These are phyloP conservation scores for Septoria petroselini DNA, from an alignment of 2,329 filamentous ascomycete genomes.

Conservation along the genomic window DNA sequence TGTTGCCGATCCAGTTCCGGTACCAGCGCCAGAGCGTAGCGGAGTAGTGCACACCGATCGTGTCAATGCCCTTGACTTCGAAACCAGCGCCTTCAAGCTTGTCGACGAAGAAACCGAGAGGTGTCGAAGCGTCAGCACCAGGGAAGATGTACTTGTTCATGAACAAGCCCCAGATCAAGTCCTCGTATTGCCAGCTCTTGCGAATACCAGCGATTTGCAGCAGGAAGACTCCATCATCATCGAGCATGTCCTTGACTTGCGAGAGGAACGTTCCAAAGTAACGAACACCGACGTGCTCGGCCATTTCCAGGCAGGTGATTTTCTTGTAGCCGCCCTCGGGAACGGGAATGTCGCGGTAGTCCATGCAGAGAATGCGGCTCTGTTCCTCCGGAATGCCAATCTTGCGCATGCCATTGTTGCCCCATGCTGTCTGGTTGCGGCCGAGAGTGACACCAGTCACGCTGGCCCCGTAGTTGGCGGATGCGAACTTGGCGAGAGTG, in stretches of 20 bases:
- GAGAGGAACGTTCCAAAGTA: slow-evolving; percentile 77
- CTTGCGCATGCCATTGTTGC: slow-evolving; percentile 82
- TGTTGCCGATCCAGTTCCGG: slow-evolving; percentile 94
- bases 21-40: slow-evolving; percentile 98
- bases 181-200: slow-evolving; percentile 96
- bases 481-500: slow-evolving; percentile 89
- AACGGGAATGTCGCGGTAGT: slow-evolving; percentile 90
- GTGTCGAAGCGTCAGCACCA: slow-evolving; percentile 91
- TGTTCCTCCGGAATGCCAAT: slow-evolving; percentile 81
- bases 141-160: slow-evolving; percentile 99
- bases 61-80: slow-evolving; percentile 89
- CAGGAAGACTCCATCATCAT: slow-evolving; percentile 95
- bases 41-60: slow-evolving; percentile 93
- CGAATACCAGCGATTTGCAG: slow-evolving; percentile 92
- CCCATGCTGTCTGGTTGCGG: slow-evolving; percentile 95
- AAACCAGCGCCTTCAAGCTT: slow-evolving; percentile 82
- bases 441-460: slow-evolving; percentile 90
- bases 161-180: slow-evolving; percentile 96
- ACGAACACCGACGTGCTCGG: slow-evolving; percentile 94
- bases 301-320: slow-evolving; percentile 98
- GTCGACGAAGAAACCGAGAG: slow-evolving; percentile 81
- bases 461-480: slow-evolving; percentile 81
- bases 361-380: slow-evolving; percentile 89
- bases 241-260: slow-evolving; percentile 92
- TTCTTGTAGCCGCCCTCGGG: slow-evolving; percentile 77